phyloP scores from a whole-genome alignment of 305 asterid species.

The Fraxinus xanthoxyloides region DNA sequence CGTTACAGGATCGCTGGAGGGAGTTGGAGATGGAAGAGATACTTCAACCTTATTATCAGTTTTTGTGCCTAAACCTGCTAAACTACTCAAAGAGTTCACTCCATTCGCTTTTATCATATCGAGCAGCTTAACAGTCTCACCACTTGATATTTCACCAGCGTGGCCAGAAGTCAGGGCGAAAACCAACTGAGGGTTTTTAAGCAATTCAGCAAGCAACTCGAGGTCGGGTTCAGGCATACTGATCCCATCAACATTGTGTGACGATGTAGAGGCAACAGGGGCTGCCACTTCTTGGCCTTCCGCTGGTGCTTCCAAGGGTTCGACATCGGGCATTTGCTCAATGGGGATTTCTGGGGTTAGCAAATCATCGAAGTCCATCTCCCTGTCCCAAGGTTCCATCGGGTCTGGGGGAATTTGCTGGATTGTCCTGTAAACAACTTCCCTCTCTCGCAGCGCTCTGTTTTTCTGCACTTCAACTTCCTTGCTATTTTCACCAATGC shows the following conservation, averaged over 20 bases:
- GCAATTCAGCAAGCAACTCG: slow-evolving; percentile 76
- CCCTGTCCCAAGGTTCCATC: slow-evolving; percentile 94
- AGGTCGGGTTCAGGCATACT: slow-evolving; percentile 72
- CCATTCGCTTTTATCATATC: slow-evolving; percentile 78
- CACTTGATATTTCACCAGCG: slow-evolving; percentile 60
- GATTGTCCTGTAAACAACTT: slow-evolving; percentile 54
- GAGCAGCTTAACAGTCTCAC: slow-evolving; percentile 71
- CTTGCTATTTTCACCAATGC: slow-evolving; percentile 69
- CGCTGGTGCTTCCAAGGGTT: slow-evolving; percentile 40
- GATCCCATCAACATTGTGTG: slow-evolving; percentile 28
- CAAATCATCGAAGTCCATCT: slow-evolving; percentile 88
- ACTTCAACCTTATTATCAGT: slow-evolving; percentile 65
- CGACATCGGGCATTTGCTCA: slow-evolving; percentile 77
- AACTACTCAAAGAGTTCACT: slow-evolving; percentile 36
- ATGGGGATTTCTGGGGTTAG: slow-evolving; percentile 71
- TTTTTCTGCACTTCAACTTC: slow-evolving; percentile 85
- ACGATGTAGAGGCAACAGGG: slow-evolving; percentile 38
- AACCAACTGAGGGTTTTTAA: slow-evolving; percentile 83
- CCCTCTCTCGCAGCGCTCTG: slow-evolving; percentile 77
- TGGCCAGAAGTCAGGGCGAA: slow-evolving; percentile 86
- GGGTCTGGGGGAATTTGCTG: slow-evolving; percentile 80
- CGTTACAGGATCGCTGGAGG: slow-evolving; percentile 80
- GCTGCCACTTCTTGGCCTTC: slow-evolving; percentile 26
- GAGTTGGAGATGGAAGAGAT: slow-evolving; percentile 97
- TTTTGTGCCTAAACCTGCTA: slow-evolving; percentile 42